Evolutionary conservation across 2,329 filamentous ascomycete species (phyloP), one percentile per base, ranked within the genome.

Genomic region (Alternaria postmessia): DNA sequence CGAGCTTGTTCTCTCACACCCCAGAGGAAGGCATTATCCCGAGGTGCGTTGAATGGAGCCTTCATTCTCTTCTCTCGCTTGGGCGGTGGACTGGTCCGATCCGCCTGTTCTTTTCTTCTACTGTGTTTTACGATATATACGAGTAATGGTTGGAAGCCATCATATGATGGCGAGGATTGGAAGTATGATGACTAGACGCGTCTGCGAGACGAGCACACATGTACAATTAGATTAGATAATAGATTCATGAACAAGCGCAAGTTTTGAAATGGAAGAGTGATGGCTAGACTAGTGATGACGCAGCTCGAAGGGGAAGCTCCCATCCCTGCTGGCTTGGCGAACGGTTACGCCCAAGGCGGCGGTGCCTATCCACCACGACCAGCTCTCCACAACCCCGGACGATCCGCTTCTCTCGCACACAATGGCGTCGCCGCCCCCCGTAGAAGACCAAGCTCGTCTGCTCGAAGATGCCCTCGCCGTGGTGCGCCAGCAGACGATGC

Each of bases 391-490:
- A 65, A 70, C 67, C 67, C 72, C 72, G 66, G 71, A 70, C 60
- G 63, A 57, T 59, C 65, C 62, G 57, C 66, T 54, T 43, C 48
- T 32, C 58, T 43, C 30, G 64, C 57, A 60, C 67, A 76, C 73
- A 73, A 82, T 81, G 79, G 77, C 80, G 75, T 80, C 81, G 73
- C 78, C 82, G 71, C 81, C 82, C 64, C 79, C 81, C 67, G 81
- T 82, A 67, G 82, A 84, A 80, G 82, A 84, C 72, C 82, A 89
- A 87, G 93, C 92, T 75, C 91, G 94, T 75, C 88, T 99, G 83
- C 90, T 99, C 72, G 95, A 99, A 83, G 95, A 99, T 90, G 95
- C 96, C 75, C 85, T 98, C 81, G 88, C 91, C 63, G 94, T 97
- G 53, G 96, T 99, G 81, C 92, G 94, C 82, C 94, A 98, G 83